These are phyloP conservation scores for Syzygium aromaticum DNA, from an alignment of 345 rosid genomes.

Conservation along the genomic window DNA sequence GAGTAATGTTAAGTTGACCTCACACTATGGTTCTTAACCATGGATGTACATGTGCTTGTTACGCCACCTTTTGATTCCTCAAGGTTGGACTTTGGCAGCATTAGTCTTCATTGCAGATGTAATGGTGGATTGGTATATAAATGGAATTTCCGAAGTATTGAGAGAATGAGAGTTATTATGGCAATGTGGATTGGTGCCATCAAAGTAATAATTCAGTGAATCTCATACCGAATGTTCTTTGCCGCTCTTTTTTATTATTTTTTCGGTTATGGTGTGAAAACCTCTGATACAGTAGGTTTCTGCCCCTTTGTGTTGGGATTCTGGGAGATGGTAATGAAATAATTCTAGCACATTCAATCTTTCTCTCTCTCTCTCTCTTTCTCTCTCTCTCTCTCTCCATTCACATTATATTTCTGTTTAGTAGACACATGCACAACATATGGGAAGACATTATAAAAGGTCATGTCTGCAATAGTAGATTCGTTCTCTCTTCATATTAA, in stretches of 20 bases:
- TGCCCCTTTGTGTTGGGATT: background rate
- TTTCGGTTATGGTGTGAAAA: background rate
- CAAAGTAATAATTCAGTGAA: background rate
- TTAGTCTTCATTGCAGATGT: background rate
- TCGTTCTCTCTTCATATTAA: background rate
- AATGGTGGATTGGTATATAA: background rate
- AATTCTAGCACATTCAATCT: background rate
- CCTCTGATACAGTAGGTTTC: background rate
- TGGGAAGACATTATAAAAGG: background rate
- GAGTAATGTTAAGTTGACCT: background rate
- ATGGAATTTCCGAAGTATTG: background rate
- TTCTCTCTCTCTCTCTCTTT: background rate
- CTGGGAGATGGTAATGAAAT: background rate
- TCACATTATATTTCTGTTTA: background rate
- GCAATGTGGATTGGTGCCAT: background rate
- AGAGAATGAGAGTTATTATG: background rate
- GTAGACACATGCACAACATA: background rate
- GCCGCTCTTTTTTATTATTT: background rate
- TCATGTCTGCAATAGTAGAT: background rate
- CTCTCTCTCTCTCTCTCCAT: background rate
- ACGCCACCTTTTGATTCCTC: background rate
- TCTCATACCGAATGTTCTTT: background rate
- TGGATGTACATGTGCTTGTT: background rate
- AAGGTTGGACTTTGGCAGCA: background rate
- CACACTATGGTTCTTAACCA: background rate